A percentile compares a stretch with the other conserved stretches of the same genome.
These are phyloP conservation scores for Herpotrichia juniperi DNA, from an alignment of 2,329 filamentous ascomycete genomes.

Conservation along the genomic window DNA sequence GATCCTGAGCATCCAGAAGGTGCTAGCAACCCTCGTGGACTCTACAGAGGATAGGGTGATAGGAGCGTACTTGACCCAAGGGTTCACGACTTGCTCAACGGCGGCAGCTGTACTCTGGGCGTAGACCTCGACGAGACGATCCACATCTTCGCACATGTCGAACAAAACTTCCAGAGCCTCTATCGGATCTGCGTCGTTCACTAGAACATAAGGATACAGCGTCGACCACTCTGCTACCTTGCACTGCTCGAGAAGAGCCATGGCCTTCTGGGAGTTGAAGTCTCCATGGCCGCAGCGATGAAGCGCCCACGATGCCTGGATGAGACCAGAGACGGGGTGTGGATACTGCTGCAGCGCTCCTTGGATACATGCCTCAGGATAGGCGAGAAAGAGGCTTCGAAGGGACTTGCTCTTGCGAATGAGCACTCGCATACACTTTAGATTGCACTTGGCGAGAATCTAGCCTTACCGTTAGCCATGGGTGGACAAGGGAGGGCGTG, in stretches of 20 bases:
- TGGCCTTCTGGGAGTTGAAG: constrained; percentile 1
- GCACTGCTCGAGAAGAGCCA: neutral
- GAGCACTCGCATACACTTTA: constrained; percentile 6
- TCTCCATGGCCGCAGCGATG: neutral
- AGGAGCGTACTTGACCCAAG: constrained; percentile 1
- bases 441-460: constrained; percentile 16
- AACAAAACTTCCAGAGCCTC: constrained; percentile 1
- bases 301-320: constrained; percentile 7
- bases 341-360: constrained; percentile 7
- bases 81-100: constrained; percentile 12
- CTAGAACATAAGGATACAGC: neutral
- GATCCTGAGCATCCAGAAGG: constrained; percentile 13
- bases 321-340: neutral
- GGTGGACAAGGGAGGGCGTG: neutral
- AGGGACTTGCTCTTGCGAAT: constrained; percentile 7
- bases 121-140: constrained; percentile 6
- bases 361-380: constrained; percentile 8
- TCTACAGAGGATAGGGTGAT: constrained; percentile 12
- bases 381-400: constrained; percentile 11
- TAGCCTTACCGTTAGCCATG: neutral
- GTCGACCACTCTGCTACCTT: constrained; percentile 4
- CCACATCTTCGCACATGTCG: constrained; percentile 10
- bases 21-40: constrained; percentile 8
- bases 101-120: constrained; percentile 12
- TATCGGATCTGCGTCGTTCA: constrained; percentile 6